Base-by-base conservation (phyloP, 1,284 basidiomycete species). In the Tilletiaria anomala region DNA sequence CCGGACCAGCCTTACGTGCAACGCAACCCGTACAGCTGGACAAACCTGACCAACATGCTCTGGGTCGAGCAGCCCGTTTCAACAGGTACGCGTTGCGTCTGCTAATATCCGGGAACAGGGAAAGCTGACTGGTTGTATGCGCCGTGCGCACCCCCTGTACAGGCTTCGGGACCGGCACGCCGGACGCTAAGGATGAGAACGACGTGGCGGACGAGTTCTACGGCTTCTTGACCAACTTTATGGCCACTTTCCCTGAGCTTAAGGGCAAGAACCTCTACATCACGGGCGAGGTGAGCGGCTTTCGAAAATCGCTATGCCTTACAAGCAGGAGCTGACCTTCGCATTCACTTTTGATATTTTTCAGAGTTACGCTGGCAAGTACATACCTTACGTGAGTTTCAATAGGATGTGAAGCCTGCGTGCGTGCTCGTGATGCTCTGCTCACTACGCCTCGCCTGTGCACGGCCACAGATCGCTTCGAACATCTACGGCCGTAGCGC, bases 331-430 rank as follows among this genome's bases (percentile, higher is more conserved):
- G 18, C 22, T 22, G n/a, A 33, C 42, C 50, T 43, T 64, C 31
- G 51, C 65, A 3, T 89, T 88, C 40, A 88, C 94, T n/a, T n/a
- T n/a, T n/a, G n/a, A n/a, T n/a, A n/a, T n/a, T n/a, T n/a, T n/a
- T n/a, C n/a, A n/a, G 72, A 86, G 82, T 48, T 97, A 80, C 63
- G 91, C 88, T n/a, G 91, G 93, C n/a, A 88, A 94, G 71, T 96
- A 85, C 72, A 89, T 96, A 51, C 91, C 93, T 11, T 91, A 88
- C n/a, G n/a, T n/a, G n/a, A n/a, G n/a, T n/a, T n/a, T n/a, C n/a
- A n/a, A n/a, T n/a, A n/a, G n/a, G n/a, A n/a, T n/a, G n/a, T n/a
- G n/a, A n/a, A n/a, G n/a, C n/a, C n/a, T n/a, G n/a, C n/a, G n/a
- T n/a, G n/a, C n/a, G n/a, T n/a, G n/a, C n/a, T n/a, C n/a, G n/a